Evolutionary conservation across 2,329 filamentous ascomycete genomes (phyloP).

Genomic region (Colletotrichum sp.): DNA sequence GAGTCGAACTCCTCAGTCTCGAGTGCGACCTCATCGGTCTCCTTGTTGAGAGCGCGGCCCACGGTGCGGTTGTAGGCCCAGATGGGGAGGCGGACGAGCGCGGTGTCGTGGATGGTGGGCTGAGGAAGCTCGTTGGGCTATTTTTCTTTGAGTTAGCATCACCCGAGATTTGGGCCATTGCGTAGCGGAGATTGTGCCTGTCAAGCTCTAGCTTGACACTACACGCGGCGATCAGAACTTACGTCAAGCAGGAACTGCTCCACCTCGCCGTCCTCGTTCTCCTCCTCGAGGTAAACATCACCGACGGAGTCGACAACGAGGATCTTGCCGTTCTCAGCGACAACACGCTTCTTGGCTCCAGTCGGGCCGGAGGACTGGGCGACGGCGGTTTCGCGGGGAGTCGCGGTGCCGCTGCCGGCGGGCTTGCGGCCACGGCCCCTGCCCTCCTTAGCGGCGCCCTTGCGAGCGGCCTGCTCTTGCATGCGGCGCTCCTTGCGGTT

Average conservation of each 20-base stretch:
- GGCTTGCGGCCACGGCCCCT: conserved; percentile 36
- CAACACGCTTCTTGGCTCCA: conserved; percentile 84
- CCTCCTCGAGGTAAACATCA: conserved; percentile 93
- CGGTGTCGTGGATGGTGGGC: conserved; percentile 82
- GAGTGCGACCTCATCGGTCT: conserved; percentile 38
- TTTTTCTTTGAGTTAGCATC: conserved; percentile 23
- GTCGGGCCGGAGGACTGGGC: conserved; percentile 61
- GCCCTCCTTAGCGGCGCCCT: conserved; percentile 56
- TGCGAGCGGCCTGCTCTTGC: conserved; percentile 84
- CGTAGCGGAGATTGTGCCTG: neutral
- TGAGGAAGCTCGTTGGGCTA: conserved; percentile 79
- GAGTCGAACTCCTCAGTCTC: conserved; percentile 42
- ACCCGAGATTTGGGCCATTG: neutral
- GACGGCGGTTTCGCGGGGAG: conserved; percentile 57
- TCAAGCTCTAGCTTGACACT: neutral
- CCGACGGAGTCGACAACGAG: conserved; percentile 90
- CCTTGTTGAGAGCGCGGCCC: conserved; percentile 52
- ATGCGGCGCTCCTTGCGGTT: conserved; percentile 88
- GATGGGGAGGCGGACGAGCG: conserved; percentile 78
- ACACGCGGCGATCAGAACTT: conserved; percentile 42
- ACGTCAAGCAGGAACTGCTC: conserved; percentile 90
- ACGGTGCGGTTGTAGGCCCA: conserved; percentile 69
- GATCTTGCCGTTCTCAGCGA: conserved; percentile 94
- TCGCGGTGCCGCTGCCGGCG: conserved; percentile 26
- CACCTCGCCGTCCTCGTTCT: conserved; percentile 83